Evolutionary conservation across 2,329 filamentous ascomycete genomes (phyloP).

Genomic region (Xylariaceae sp.): DNA sequence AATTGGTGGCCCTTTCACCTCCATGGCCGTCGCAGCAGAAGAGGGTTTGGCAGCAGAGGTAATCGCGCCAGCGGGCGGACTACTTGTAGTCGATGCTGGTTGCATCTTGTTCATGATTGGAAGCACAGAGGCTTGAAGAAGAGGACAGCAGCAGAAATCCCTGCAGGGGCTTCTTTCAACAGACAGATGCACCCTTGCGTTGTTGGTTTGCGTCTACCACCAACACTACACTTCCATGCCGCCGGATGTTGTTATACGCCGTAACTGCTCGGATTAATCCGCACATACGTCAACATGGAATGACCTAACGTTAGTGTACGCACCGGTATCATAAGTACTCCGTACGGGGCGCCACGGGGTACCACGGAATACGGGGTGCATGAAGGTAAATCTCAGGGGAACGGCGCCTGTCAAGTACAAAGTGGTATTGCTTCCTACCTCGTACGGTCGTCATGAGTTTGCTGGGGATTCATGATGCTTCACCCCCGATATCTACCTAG

Average conservation of each 20-base stretch:
- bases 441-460: no score
- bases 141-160: background rate
- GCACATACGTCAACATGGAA: background rate
- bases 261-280: no score
- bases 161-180: background rate
- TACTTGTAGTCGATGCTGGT: no score
- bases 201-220: background rate
- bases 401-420: background rate
- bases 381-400: no score
- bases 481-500: no score
- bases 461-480: no score
- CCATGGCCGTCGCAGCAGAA: background rate
- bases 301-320: background rate
- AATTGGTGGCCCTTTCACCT: background rate
- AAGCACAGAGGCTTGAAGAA: background rate
- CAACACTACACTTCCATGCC: no score
- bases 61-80: no score
- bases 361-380: no score
- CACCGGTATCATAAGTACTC: background rate
- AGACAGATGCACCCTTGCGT: background rate
- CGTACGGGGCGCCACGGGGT: no score
- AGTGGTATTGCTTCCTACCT: background rate
- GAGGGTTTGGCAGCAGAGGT: constrained; percentile 1
- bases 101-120: constrained; percentile 13
- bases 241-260: background rate